Conservation (phyloP, 176 grass and related monocot species). For the Phyllostachys edulis region DNA sequence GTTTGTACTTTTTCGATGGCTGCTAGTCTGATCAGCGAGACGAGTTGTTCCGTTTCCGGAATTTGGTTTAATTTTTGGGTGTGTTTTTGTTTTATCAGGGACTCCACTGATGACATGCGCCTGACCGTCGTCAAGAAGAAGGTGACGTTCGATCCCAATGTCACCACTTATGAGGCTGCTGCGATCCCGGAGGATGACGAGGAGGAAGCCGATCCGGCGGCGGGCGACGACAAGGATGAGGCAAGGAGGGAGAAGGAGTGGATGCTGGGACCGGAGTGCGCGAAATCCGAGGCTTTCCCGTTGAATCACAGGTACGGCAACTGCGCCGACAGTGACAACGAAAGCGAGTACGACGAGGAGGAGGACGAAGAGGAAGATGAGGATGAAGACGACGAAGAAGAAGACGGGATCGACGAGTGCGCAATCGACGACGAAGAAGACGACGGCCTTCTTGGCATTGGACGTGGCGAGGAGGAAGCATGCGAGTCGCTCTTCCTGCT, state of each 20-base stretch:
- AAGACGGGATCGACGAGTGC: constrained; percentile 57
- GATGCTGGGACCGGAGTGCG: constrained; percentile 43
- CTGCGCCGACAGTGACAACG: constrained; percentile 41
- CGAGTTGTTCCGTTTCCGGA: background rate
- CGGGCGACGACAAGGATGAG: constrained; percentile 7
- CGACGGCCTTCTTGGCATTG: constrained; percentile 40
- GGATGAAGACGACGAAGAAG: constrained; percentile 39
- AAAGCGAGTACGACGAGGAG: constrained; percentile 55
- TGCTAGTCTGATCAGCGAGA: background rate
- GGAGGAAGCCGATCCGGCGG: constrained; percentile 16
- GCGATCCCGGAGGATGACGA: constrained; percentile 47
- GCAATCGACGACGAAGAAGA: constrained; percentile 47
- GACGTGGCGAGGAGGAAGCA: constrained; percentile 69
- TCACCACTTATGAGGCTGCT: constrained; percentile 63
- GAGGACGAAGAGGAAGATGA: constrained; percentile 52
- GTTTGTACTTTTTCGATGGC: background rate
- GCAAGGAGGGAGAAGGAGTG: constrained; percentile 9
- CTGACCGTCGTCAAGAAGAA: constrained; percentile 67
- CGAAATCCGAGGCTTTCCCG: constrained; percentile 58
- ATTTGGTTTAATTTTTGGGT: background rate
- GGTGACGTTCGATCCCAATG: constrained; percentile 94
- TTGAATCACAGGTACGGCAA: constrained; percentile 85
- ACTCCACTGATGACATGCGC: constrained; percentile 59
- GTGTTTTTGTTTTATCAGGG: constrained; percentile 43
- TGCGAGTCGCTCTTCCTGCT: constrained; percentile 91